Conservation (phyloP, 192 early-diverging fungal genomes). For the Coemansia sp. region DNA sequence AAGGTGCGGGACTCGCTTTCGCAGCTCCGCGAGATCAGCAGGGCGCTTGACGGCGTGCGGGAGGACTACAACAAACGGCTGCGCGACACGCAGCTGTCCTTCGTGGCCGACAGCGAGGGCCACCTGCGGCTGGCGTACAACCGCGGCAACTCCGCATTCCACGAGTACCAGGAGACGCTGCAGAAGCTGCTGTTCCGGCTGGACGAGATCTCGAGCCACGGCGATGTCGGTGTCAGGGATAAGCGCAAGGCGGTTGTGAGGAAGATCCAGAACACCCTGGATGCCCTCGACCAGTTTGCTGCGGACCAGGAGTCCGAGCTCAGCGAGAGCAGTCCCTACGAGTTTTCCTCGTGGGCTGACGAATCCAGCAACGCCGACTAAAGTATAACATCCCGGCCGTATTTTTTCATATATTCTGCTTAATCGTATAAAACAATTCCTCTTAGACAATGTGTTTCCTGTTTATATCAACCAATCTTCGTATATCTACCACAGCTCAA, state of each 20-base stretch:
- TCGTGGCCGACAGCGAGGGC: constrained; percentile 46
- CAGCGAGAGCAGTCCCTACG: constrained; percentile 14
- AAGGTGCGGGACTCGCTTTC: constrained; percentile 11
- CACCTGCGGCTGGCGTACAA: constrained; percentile 39
- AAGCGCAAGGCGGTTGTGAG: constrained; percentile 31
- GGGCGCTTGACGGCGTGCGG: constrained; percentile 34
- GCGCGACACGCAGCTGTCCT: constrained; percentile 44
- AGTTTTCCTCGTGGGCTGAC: constrained; percentile 17
- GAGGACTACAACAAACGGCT: constrained; percentile 37
- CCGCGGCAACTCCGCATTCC: constrained; percentile 30
- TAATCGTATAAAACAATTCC: neutral
- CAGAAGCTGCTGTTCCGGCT: constrained; percentile 26
- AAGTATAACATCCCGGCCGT: neutral
- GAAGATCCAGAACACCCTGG: constrained; percentile 43
- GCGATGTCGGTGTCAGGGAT: constrained; percentile 19
- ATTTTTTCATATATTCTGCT: constrained; percentile 5
- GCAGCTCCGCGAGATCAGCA: constrained; percentile 21
- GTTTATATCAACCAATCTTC: too few species aligned
- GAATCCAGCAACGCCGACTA: constrained; percentile 34
- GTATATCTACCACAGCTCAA: too few species aligned
- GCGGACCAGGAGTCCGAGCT: constrained; percentile 41
- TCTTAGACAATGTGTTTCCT: neutral
- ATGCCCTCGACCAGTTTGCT: constrained; percentile 40
- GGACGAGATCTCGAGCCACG: constrained; percentile 32
- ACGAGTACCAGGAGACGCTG: constrained; percentile 42